Conservation (phyloP, 345 rosid genomes). For the Aurinia saxatilis region DNA sequence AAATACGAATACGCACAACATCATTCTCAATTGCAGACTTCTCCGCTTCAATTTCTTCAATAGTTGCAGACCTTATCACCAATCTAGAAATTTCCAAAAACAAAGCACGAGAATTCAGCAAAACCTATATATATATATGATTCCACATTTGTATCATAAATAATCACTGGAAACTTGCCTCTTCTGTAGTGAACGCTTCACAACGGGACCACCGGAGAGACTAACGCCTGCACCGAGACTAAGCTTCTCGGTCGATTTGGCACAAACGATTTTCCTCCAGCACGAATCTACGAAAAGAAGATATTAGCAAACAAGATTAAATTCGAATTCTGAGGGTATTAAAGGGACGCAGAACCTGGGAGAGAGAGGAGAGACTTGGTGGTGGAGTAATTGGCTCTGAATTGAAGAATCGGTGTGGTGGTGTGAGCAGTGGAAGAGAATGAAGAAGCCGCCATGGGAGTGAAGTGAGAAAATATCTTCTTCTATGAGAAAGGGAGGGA, state of each 20-base stretch:
- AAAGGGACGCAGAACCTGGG: conserved; percentile 31
- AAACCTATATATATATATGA: background rate
- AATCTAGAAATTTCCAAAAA: conserved; percentile 26
- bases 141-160: background rate
- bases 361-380: conserved; percentile 34
- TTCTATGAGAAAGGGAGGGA: background rate
- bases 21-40: conserved; percentile 69
- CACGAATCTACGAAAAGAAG: conserved; percentile 35
- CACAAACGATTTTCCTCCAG: conserved; percentile 15
- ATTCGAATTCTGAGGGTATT: background rate
- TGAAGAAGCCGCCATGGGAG: conserved; percentile 54
- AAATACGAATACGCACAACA: conserved; percentile 45
- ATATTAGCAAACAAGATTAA: background rate
- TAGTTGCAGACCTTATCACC: conserved; percentile 70
- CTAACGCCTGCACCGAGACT: conserved; percentile 16
- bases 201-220: conserved; percentile 28
- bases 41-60: conserved; percentile 87
- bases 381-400: conserved; percentile 36
- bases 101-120: background rate
- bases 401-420: conserved; percentile 25
- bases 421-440: conserved; percentile 34
- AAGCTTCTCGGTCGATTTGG: conserved; percentile 32
- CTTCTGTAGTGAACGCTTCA: conserved; percentile 33
- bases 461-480: background rate
- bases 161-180: conserved; percentile 40